phyloP scores from a whole-genome alignment of 139 green algal genomes.

The Volvox reticuliferus region DNA sequence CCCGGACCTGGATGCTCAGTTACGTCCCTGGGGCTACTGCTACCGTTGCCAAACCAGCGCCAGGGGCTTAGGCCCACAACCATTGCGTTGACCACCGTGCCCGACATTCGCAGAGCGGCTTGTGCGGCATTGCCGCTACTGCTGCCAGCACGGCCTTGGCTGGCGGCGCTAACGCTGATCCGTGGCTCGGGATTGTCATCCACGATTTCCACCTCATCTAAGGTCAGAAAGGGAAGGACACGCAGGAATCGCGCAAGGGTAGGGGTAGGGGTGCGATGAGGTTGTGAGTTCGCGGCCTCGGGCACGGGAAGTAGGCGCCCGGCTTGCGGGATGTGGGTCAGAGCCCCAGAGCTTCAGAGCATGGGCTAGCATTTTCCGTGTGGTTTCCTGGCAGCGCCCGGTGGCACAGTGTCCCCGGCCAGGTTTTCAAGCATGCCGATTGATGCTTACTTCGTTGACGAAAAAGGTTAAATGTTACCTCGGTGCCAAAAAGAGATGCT shows the following conservation, averaged over 20 bases:
- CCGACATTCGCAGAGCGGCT: slow-evolving; percentile 31
- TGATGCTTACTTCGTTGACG: too few species aligned
- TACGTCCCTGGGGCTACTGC: background rate
- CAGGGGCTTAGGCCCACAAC: slow-evolving; percentile 39
- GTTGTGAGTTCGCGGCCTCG: background rate
- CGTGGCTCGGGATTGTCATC: background rate
- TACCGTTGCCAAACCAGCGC: slow-evolving; percentile 30
- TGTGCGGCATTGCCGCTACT: background rate
- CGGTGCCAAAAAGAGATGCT: too few species aligned
- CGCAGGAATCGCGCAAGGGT: background rate
- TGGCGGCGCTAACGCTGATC: background rate
- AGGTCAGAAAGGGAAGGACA: background rate
- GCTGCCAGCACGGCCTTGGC: background rate
- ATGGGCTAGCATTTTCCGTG: too few species aligned
- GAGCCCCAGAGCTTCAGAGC: too few species aligned
- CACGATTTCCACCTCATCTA: slow-evolving; percentile 35
- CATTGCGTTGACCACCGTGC: background rate
- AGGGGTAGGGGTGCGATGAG: too few species aligned
- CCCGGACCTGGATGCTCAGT: background rate
- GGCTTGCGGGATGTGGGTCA: background rate
- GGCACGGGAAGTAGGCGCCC: too few species aligned
- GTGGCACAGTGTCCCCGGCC: too few species aligned
- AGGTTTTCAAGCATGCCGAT: too few species aligned
- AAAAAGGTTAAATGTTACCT: too few species aligned
- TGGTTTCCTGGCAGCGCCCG: too few species aligned